These are phyloP conservation scores for Beauveria varroae DNA, from an alignment of 2,329 filamentous ascomycete genomes.

Conservation along the genomic window DNA sequence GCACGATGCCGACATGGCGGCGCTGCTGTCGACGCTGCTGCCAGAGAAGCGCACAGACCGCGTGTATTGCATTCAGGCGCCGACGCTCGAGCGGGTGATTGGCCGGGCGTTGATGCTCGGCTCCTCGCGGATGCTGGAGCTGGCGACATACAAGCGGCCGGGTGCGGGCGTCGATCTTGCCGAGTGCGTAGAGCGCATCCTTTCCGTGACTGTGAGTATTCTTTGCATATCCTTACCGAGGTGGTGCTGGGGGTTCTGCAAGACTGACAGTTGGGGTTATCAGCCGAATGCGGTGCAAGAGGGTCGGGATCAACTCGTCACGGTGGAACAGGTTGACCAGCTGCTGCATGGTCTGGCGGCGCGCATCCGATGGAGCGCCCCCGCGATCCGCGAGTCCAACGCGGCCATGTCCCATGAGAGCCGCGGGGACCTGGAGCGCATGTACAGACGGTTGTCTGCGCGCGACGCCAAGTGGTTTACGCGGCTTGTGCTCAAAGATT, in stretches of 20 bases:
- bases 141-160: slow-evolving; percentile 54
- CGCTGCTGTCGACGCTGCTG: slow-evolving; percentile 67
- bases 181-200: slow-evolving; percentile 59
- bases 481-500: slow-evolving; percentile 70
- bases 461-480: slow-evolving; percentile 83
- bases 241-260: neutral
- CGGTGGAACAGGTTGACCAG: slow-evolving; percentile 65
- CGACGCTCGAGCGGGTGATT: slow-evolving; percentile 58
- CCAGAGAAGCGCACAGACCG: slow-evolving; percentile 71
- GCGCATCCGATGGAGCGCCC: slow-evolving; percentile 62
- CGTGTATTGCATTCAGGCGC: slow-evolving; percentile 63
- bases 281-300: slow-evolving; percentile 38
- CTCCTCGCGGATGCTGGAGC: slow-evolving; percentile 48
- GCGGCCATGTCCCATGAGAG: slow-evolving; percentile 19
- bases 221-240: too few species aligned
- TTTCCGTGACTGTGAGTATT: slow-evolving; percentile 49
- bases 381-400: slow-evolving; percentile 40
- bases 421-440: slow-evolving; percentile 40
- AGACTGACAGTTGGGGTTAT: neutral
- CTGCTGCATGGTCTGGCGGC: slow-evolving; percentile 61
- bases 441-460: slow-evolving; percentile 56
- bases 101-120: slow-evolving; percentile 60
- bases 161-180: slow-evolving; percentile 59
- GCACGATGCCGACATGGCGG: slow-evolving; percentile 48
- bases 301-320: slow-evolving; percentile 36